phyloP scores from a whole-genome alignment of 148 eudicot genomes.

The Amaranthus palmeri region DNA sequence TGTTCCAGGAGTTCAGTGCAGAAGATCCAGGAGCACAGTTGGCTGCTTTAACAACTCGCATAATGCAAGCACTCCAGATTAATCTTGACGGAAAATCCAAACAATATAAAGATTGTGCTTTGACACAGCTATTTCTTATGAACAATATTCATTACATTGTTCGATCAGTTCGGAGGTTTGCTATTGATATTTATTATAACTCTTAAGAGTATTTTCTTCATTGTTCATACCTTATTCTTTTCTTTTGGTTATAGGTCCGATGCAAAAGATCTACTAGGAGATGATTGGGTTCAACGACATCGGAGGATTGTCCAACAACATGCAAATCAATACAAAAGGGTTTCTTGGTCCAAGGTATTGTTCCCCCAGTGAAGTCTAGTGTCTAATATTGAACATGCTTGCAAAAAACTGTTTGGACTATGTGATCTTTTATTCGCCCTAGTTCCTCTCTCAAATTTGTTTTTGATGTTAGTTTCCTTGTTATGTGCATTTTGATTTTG shows the following conservation, averaged over 20 bases:
- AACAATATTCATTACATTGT: conserved; percentile 95
- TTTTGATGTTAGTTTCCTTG: too few species aligned
- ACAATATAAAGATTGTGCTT: conserved; percentile 79
- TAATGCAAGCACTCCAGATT: conserved; percentile 83
- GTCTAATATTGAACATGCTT: too few species aligned
- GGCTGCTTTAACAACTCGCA: conserved; percentile 58
- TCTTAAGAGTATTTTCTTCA: neutral
- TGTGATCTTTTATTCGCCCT: too few species aligned
- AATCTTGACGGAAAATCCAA: conserved; percentile 90
- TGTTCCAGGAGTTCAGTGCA: conserved; percentile 57
- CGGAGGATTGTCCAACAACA: conserved; percentile 93
- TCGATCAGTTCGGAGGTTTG: conserved; percentile 87
- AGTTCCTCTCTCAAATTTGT: too few species aligned
- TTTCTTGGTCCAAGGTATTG: conserved; percentile 88
- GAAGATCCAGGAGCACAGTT: conserved; percentile 51
- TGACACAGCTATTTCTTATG: conserved; percentile 88
- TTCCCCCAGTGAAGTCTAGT: too few species aligned
- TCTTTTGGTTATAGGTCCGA: conserved; percentile 55
- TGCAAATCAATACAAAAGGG: conserved; percentile 93
- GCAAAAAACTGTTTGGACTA: too few species aligned
- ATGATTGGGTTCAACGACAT: conserved; percentile 98
- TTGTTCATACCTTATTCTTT: neutral
- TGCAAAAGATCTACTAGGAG: conserved; percentile 86
- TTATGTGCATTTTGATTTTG: too few species aligned
- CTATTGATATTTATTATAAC: neutral